A percentile compares a stretch with the other conserved stretches of the same genome.
Evolutionary conservation across 192 early-diverging fungal species (phyloP).

Genomic region (Entomortierella parvispora): DNA sequence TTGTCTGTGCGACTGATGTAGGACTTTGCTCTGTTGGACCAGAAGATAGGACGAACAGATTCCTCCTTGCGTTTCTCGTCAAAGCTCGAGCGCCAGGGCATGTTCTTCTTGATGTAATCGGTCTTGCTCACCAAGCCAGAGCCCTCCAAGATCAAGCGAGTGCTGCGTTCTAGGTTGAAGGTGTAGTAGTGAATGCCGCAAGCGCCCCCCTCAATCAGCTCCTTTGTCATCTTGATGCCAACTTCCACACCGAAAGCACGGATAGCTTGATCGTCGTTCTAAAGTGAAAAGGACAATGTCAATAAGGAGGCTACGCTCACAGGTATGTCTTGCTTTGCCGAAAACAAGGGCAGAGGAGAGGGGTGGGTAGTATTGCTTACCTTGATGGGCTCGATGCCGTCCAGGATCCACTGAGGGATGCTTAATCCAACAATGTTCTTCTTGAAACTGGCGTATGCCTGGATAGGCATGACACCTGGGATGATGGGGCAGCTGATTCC

Average conservation of each 20-base stretch:
- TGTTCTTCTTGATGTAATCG: conserved; percentile 53
- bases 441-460: conserved; percentile 92
- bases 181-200: conserved; percentile 97
- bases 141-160: conserved; percentile 88
- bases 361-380: conserved; percentile 37
- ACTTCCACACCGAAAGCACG: conserved; percentile 92
- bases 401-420: conserved; percentile 88
- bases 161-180: conserved; percentile 91
- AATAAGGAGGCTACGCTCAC: background rate
- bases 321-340: background rate
- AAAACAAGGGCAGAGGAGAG: background rate
- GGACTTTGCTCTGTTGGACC: conserved; percentile 93
- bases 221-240: conserved; percentile 84
- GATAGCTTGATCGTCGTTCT: conserved; percentile 93
- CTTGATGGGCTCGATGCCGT: conserved; percentile 95
- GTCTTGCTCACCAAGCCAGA: conserved; percentile 77
- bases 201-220: conserved; percentile 73
- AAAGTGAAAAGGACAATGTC: background rate
- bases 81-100: conserved; percentile 69
- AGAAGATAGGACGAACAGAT: conserved; percentile 98
- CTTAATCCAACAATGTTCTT: conserved; percentile 88
- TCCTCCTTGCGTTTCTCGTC: conserved; percentile 91
- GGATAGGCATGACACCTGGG: conserved; percentile 98
- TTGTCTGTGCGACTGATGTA: conserved; percentile 91
- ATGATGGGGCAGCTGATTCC: conserved; percentile 89